A percentile compares a stretch with the other conserved stretches of the same genome.
These are phyloP conservation scores for Neurospora hispaniola DNA, from an alignment of 495 filamentous ascomycete genomes.

Conservation along the genomic window DNA sequence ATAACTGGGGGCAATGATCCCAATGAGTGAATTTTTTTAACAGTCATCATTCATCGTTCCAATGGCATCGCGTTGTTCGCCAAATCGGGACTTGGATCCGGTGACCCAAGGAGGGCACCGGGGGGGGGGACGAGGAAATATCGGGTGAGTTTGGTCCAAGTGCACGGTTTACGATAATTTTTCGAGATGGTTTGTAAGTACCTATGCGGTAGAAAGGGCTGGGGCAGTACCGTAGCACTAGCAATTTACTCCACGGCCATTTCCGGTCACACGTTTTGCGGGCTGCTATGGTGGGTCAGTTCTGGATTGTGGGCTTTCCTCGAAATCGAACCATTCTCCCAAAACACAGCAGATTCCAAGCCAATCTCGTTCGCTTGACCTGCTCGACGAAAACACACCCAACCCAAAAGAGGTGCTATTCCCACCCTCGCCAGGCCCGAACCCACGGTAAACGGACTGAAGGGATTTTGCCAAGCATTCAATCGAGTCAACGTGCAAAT, in stretches of 20 bases:
- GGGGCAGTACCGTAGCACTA: slow-evolving; percentile 6
- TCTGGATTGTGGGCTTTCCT: slow-evolving; percentile 4
- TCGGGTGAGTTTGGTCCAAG: neutral
- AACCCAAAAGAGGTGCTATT: neutral
- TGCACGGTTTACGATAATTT: slow-evolving; percentile 11
- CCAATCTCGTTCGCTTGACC: neutral
- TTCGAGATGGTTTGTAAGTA: slow-evolving; percentile 4
- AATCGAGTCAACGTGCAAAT: neutral
- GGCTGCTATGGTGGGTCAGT: slow-evolving; percentile 1
- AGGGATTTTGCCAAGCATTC: neutral
- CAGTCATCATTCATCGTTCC: neutral
- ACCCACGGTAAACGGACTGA: neutral
- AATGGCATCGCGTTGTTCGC: neutral
- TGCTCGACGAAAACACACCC: neutral
- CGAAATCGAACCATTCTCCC: neutral
- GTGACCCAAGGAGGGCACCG: neutral
- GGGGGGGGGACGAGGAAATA: neutral
- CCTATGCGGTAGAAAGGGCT: neutral
- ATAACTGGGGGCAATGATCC: neutral
- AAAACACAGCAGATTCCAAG: neutral
- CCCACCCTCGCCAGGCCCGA: neutral
- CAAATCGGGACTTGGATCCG: neutral
- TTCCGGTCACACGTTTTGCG: slow-evolving; percentile 20
- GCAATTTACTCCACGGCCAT: slow-evolving; percentile 11
- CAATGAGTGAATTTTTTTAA: neutral